These are phyloP conservation scores for Dactylella cylindrospora DNA, from an alignment of 2,329 filamentous ascomycete species.

Conservation along the genomic window DNA sequence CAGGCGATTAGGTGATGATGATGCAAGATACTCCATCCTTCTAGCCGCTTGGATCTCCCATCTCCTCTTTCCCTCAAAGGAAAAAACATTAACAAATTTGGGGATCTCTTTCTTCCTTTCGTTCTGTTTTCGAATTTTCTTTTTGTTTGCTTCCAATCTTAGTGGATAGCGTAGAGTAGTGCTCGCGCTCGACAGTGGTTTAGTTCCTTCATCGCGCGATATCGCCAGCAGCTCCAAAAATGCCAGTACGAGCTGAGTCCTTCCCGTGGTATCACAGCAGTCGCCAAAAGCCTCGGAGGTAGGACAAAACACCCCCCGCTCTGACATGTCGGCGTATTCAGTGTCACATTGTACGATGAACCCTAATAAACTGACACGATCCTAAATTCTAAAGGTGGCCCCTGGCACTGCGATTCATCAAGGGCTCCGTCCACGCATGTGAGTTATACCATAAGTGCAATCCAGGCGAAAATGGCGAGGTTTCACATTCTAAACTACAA, in stretches of 20 bases:
- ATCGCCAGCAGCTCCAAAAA: neutral
- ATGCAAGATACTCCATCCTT: too few relatives aligned
- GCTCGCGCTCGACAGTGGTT: too few relatives aligned
- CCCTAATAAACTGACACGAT: neutral
- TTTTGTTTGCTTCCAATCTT: too few relatives aligned
- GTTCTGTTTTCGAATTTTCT: too few relatives aligned
- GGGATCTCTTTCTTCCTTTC: too few relatives aligned
- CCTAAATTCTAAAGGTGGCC: constrained; percentile 64
- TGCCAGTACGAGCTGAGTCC: constrained; percentile 32
- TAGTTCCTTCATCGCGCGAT: too few relatives aligned
- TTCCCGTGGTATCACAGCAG: constrained; percentile 42
- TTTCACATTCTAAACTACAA: neutral
- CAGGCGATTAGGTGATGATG: too few relatives aligned
- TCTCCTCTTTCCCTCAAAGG: too few relatives aligned
- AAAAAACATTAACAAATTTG: too few relatives aligned
- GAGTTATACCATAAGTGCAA: constrained; percentile 9
- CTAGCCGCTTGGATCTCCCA: too few relatives aligned
- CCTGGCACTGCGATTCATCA: constrained; percentile 65
- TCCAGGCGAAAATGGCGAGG: neutral
- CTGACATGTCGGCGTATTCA: neutral
- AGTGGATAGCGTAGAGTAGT: too few relatives aligned
- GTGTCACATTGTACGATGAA: neutral
- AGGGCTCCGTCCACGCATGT: constrained; percentile 62
- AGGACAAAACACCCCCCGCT: neutral
- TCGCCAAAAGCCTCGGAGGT: constrained; percentile 44